A percentile compares a stretch with the other conserved stretches of the same genome.
These are phyloP conservation scores for Clausena lansium DNA, from an alignment of 345 rosid genomes.

Conservation along the genomic window DNA sequence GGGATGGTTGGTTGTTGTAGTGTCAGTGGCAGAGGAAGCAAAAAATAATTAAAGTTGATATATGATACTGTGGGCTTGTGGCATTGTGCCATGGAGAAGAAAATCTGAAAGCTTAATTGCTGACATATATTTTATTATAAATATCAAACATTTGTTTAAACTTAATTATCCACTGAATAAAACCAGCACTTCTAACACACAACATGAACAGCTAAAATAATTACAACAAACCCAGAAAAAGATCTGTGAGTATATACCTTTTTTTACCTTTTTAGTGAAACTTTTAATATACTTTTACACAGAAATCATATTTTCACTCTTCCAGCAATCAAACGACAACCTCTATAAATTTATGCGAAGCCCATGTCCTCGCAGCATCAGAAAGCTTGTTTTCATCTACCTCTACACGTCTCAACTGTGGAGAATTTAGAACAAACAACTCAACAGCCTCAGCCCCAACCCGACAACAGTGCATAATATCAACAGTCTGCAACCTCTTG, in stretches of 20 bases:
- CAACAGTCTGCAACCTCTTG: constrained; percentile 46
- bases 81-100: constrained; percentile 6
- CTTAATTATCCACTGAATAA: constrained; percentile 11
- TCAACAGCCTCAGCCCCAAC: constrained; percentile 53
- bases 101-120: background rate
- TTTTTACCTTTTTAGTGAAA: constrained; percentile 6
- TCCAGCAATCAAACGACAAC: constrained; percentile 32
- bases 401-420: constrained; percentile 40
- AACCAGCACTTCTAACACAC: background rate
- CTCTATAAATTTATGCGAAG: constrained; percentile 41
- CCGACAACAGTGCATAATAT: constrained; percentile 47
- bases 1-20: constrained; percentile 1
- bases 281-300: constrained; percentile 14
- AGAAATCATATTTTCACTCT: background rate
- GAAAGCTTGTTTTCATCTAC: constrained; percentile 68
- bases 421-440: constrained; percentile 41
- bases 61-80: background rate
- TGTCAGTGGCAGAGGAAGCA: constrained; percentile 14
- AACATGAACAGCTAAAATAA: constrained; percentile 6
- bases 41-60: background rate
- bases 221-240: constrained; percentile 14
- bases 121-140: background rate
- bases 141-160: background rate
- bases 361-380: constrained; percentile 39
- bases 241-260: background rate